These are phyloP conservation scores for Boletus reticulatus DNA, from an alignment of 768 basidiomycete species.

Conservation along the genomic window DNA sequence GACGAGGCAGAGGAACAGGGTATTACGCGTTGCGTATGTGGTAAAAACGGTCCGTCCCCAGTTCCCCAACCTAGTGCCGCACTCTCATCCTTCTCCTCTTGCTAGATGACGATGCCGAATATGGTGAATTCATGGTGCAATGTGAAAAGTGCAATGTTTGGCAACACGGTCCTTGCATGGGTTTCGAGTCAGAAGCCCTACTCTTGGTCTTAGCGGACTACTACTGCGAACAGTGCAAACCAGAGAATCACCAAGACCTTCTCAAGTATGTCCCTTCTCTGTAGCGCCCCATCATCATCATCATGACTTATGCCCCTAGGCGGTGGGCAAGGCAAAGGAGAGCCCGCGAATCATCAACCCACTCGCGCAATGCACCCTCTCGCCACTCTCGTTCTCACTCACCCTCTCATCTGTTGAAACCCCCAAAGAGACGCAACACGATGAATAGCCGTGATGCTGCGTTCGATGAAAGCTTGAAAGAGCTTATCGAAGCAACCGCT, in stretches of 20 bases:
- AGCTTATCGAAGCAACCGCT: slow-evolving; percentile 71
- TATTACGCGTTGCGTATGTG: slow-evolving; percentile 84
- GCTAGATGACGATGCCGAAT: slow-evolving; percentile 73
- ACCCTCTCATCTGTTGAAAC: slow-evolving; percentile 56
- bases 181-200: slow-evolving; percentile 75
- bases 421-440: slow-evolving; percentile 88
- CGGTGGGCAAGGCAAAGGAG: slow-evolving; percentile 50
- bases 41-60: slow-evolving; percentile 62
- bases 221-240: slow-evolving; percentile 91
- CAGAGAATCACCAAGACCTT: slow-evolving; percentile 79
- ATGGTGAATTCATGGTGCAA: slow-evolving; percentile 95
- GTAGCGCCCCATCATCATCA: slow-evolving; percentile 13
- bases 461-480: slow-evolving; percentile 85
- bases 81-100: slow-evolving; percentile 26
- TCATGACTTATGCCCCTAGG: slow-evolving; percentile 37
- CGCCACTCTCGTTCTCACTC: slow-evolving; percentile 78
- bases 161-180: slow-evolving; percentile 98
- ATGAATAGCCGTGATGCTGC: slow-evolving; percentile 97
- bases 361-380: slow-evolving; percentile 56
- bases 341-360: slow-evolving; percentile 61
- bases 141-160: slow-evolving; percentile 97
- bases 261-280: slow-evolving; percentile 58
- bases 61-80: slow-evolving; percentile 4
- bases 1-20: slow-evolving; percentile 51
- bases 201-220: slow-evolving; percentile 81